These are phyloP conservation scores for Globisporangium cylindrosporum DNA, from an alignment of 352 stramenopile species.

Conservation along the genomic window DNA sequence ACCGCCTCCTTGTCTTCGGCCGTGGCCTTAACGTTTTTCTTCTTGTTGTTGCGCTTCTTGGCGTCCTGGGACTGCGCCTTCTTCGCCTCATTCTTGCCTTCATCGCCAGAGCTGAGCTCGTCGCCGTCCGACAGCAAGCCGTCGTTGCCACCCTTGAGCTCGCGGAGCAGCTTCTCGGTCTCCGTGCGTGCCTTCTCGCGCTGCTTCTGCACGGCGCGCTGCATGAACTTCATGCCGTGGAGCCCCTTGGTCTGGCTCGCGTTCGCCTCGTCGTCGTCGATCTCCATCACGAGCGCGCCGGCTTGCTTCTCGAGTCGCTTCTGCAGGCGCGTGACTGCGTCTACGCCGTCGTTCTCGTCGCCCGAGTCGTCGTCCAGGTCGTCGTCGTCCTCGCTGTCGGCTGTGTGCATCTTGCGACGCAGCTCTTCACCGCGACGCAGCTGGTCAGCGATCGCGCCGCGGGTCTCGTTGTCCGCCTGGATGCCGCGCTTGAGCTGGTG, in stretches of 20 bases:
- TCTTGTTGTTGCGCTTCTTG: conserved; percentile 33
- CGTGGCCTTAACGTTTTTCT: conserved; percentile 46
- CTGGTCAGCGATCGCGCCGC: conserved; percentile 86
- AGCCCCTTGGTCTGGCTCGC: conserved; percentile 76
- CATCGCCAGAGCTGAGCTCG: conserved; percentile 43
- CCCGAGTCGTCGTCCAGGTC: conserved; percentile 47
- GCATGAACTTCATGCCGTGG: conserved; percentile 98
- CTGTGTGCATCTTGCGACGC: conserved; percentile 89
- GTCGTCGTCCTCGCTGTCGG: conserved; percentile 62
- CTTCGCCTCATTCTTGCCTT: conserved; percentile 25
- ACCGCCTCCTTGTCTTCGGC: conserved; percentile 52
- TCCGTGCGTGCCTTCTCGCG: conserved; percentile 90
- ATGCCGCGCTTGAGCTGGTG: conserved; percentile 92
- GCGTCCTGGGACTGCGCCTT: conserved; percentile 23
- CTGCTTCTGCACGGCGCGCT: conserved; percentile 95
- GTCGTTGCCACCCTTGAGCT: conserved; percentile 90
- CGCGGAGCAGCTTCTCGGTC: conserved; percentile 90
- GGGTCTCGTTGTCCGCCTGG: conserved; percentile 90
- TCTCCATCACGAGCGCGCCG: conserved; percentile 69
- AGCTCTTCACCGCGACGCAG: conserved; percentile 91
- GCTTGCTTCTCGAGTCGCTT: conserved; percentile 71
- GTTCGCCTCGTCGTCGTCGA: conserved; percentile 50
- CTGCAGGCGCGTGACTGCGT: conserved; percentile 60
- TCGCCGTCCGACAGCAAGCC: conserved; percentile 60
- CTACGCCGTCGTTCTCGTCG: conserved; percentile 37